A percentile compares a stretch with the other conserved stretches of the same genome.
Evolutionary conservation across 1,284 basidiomycete genomes (phyloP).

Genomic region (Pterulicium gracile): DNA sequence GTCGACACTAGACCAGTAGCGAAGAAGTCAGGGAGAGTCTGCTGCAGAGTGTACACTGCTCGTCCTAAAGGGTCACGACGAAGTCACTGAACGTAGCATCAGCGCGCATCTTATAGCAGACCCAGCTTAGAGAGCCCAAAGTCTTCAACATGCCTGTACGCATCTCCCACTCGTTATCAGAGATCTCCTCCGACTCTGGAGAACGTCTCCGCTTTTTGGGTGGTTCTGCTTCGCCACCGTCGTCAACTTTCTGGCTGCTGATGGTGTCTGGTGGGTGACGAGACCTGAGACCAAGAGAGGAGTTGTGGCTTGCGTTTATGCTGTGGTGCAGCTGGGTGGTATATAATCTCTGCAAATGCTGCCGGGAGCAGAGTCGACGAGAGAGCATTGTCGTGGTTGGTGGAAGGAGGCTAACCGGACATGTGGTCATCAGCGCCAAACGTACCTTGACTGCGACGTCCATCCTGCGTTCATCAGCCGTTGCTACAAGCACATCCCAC

Average conservation of each 20-base stretch:
- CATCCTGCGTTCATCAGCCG: too few species aligned
- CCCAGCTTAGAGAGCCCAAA: not conserved
- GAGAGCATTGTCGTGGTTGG: too few species aligned
- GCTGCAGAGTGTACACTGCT: slow-evolving; percentile 54
- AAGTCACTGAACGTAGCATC: slow-evolving; percentile 17
- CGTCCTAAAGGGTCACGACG: slow-evolving; percentile 36
- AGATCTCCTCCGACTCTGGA: slow-evolving; percentile 17
- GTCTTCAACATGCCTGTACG: slow-evolving; percentile 29
- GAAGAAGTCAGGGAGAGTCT: slow-evolving; percentile 68
- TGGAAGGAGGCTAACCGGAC: too few species aligned
- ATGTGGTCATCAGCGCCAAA: too few species aligned
- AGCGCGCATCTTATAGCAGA: slow-evolving; percentile 11
- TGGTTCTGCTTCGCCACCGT: too few species aligned
- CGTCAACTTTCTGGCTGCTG: slow-evolving; percentile 16
- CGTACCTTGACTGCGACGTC: too few species aligned
- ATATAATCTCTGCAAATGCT: not conserved
- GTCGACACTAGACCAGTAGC: slow-evolving; percentile 48
- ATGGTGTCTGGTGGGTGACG: slow-evolving; percentile 20
- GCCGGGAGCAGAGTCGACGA: not conserved
- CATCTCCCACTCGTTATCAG: slow-evolving; percentile 25
- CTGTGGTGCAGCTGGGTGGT: not conserved
- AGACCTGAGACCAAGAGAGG: slow-evolving; percentile 23
- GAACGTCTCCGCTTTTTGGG: not conserved
- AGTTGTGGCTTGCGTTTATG: slow-evolving; percentile 6
- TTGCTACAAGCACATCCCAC: too few species aligned